Evolutionary conservation across 2,329 filamentous ascomycete species (phyloP), one percentile per base, ranked within the genome.

Genomic region (Phoma sp.): DNA sequence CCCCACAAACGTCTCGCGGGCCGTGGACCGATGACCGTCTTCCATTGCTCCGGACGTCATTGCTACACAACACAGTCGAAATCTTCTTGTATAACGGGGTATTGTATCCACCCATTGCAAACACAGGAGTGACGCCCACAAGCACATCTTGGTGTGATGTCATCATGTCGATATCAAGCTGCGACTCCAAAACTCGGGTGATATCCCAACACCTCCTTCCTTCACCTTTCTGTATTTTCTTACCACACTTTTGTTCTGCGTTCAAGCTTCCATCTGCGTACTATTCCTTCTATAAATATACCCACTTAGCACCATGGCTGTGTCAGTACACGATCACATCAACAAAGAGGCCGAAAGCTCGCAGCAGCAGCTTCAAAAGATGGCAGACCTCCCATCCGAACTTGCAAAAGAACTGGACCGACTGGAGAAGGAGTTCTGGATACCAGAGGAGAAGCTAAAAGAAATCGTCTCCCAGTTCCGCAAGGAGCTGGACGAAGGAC

Each of bases 401-500:
- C 56, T 68, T 4, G 62, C 67, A 42, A 39, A 61, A 14, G 62
- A 65, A 42, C 40, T 70, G 8, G 33, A 59, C n/a, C 42, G 44
- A n/a, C 42, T 69, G 13, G 64, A 66, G 9, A 13, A 57, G n/a
- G 46, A 66, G 8, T 67, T 70, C 29, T 67, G 64, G 66, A 59
- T 70, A 3, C 56, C 62, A 0, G 30, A 40, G 4, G 10, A 47
- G 4, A 67, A 68, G 39, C 41, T 70, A 18, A 64, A 65, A 37
- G 37, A 64, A 4, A 67, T 70, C 24, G 63, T 67, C 8, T 23
- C 41, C 4, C 57, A 60, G 10, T 70, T 70, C 32, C 39, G 43
- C 10, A 57, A 66, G 45, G 66, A 70, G 42, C 57, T 70, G 2
- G 58, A 66, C n/a, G 62, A 67, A 47, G 66, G 66, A 29, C 40